Base-by-base conservation (phyloP, 2,329 filamentous ascomycete species). In the Diatrype stigma region DNA sequence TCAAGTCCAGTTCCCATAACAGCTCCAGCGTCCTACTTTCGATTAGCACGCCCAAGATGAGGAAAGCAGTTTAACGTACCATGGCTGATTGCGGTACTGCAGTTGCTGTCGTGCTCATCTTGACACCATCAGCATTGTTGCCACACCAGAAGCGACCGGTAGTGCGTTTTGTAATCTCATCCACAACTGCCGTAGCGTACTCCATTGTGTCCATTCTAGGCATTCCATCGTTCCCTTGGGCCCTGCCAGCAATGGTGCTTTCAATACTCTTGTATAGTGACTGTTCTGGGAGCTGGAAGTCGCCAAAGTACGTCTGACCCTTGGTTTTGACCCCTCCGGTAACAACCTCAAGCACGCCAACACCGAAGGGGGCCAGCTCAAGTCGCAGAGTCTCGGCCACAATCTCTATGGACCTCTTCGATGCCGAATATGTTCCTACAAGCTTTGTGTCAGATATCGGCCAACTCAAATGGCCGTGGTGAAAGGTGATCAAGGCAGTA, bases 351-450 rank as follows among this genome's bases (percentile, higher is more conserved):
- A 65, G 49, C 17, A 64, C 63, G 7, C 46, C 52, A 6, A 67
- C 59, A 16, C 60, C 58, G 21, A 66, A 65, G 10, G 62, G 61
- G 2, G 53, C 57, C 14, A 66, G 3, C 42, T 64, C 63, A n/a
- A 64, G 57, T 2, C 61, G 55, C 19, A 66, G 44, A 6, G 64
- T 61, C 10, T 67, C 63, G 11, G 51, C 57, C 8, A 57, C 60
- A 22, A 61, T 51, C 34, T 66, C 62, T 1, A 60, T 28, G 6
- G 63, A 63, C 22, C 48, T 56, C 45, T 67, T 66, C 3, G 62
- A 62, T n/a, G 63, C 61, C 21, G 57, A 26, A 46, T 65, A 67
- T 38, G 58, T 58, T 22, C 59, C 59, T 62, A 49, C 7, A 5
- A 44, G 12, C 23, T 48, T 14, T 1, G 28, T 30, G 44, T 42